Base-by-base conservation (phyloP, 148 eudicot species). In the Vaccinium darrowii region DNA sequence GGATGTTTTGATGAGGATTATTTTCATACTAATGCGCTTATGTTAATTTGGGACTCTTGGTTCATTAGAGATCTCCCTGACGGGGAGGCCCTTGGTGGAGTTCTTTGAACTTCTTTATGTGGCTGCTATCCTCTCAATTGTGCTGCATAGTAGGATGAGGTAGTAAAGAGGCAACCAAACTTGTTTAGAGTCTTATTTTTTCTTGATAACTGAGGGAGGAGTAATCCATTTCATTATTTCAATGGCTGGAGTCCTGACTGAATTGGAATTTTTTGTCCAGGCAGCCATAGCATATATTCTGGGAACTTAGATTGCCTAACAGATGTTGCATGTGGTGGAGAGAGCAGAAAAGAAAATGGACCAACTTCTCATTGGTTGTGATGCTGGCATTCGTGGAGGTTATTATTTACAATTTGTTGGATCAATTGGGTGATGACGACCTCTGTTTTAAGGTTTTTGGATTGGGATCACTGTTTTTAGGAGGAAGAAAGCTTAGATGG, bases 151-250 rank as follows among this genome's bases (percentile, higher is more conserved):
- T 71, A 30, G 75, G 8, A 71, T 30, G 43, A 11, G 75, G 18
- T 27, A 30, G 75, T 33, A 30, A 33, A 71, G 74, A 25, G 15
- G 74, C 39, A 69, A 69, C 39, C 15, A 4, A 30, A 69, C 39
- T 23, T 25, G 25, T 33, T 69, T 30, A 69, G 69, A 2, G 36
- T 67, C 36, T 67, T 67, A 10, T 25, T 30, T 30, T 71, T 30
- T 43, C 75, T 25, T 30, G 75, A 71, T 25, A 71, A 71, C 75
- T 71, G 75, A 30, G 19, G 75, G 75, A 71, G 75, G 43, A 71
- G 75, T 3, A 71, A 71, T 43, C 13, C 43, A 30, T 30, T 71
- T 30, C 43, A 4, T 43, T 1, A 72, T 72, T 72, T 72, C 8
- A 15, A 72, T 12, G 47, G 47, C 47, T 14, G 8, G 47, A 30